These are phyloP conservation scores for Anisodus tanguticus DNA, from an alignment of 257 asterid species.

Conservation along the genomic window DNA sequence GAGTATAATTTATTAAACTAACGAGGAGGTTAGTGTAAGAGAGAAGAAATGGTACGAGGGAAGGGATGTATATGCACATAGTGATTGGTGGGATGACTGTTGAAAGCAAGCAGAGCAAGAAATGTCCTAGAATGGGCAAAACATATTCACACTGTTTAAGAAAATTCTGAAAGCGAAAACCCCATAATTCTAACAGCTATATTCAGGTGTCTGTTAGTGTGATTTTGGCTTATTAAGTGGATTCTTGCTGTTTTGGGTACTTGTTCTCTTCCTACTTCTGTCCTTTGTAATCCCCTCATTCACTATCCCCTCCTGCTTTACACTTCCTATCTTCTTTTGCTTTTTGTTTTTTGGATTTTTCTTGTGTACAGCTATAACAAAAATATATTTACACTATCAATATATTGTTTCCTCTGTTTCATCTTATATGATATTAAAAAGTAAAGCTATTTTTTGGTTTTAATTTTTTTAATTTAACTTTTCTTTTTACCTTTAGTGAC, in stretches of 20 bases:
- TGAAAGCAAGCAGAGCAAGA: constrained; percentile 39
- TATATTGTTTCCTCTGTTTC: neutral
- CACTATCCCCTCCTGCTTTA: constrained; percentile 15
- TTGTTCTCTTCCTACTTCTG: constrained; percentile 27
- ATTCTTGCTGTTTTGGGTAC: constrained; percentile 44
- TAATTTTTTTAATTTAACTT: neutral
- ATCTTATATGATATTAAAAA: neutral
- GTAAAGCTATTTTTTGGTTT: too few relatives aligned
- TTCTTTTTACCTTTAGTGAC: neutral
- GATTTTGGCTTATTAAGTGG: constrained; percentile 33
- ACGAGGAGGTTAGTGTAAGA: neutral
- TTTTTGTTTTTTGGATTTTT: neutral
- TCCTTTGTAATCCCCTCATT: neutral
- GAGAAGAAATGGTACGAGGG: neutral
- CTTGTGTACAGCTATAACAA: neutral
- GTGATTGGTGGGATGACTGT: neutral
- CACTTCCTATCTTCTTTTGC: neutral
- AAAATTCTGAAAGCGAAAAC: constrained; percentile 31
- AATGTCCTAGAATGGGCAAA: constrained; percentile 32
- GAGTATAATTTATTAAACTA: too few relatives aligned
- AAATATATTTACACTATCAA: neutral
- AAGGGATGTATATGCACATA: neutral
- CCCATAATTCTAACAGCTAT: constrained; percentile 41
- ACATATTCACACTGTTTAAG: constrained; percentile 13
- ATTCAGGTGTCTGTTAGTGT: constrained; percentile 38